phyloP scores from a whole-genome alignment of 208 protist species.

The Trypanosoma cruzi region DNA sequence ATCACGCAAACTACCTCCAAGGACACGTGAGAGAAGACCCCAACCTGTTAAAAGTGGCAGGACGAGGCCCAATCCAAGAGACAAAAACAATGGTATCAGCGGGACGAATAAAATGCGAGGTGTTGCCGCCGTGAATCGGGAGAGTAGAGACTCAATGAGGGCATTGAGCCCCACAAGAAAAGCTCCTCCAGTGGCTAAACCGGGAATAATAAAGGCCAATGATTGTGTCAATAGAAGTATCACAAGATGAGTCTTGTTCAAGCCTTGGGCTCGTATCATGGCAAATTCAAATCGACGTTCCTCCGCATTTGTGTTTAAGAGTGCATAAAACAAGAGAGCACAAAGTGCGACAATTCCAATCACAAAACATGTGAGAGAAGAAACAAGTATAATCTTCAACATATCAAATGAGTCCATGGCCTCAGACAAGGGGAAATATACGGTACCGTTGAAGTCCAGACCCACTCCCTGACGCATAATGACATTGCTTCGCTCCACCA shows the following conservation, averaged over 20 bases:
- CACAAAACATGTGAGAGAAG: constrained; percentile 86
- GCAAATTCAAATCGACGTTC: constrained; percentile 97
- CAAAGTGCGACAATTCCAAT: constrained; percentile 88
- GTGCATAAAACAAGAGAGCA: constrained; percentile 89
- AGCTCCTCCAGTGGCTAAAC: constrained; percentile 71
- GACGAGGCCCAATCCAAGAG: constrained; percentile 63
- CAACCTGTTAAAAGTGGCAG: constrained; percentile 90
- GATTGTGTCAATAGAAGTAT: constrained; percentile 80
- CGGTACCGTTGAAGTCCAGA: constrained; percentile 41
- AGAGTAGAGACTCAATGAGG: constrained; percentile 60
- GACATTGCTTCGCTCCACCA: constrained; percentile 61
- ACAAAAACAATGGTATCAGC: constrained; percentile 48
- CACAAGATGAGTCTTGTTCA: constrained; percentile 79
- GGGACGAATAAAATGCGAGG: constrained; percentile 31
- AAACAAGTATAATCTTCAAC: constrained; percentile 81
- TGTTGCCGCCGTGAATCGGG: constrained; percentile 53
- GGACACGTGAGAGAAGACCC: constrained; percentile 72
- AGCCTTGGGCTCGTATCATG: constrained; percentile 95
- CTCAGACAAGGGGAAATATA: constrained; percentile 61
- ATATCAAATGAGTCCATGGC: constrained; percentile 65
- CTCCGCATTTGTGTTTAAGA: constrained; percentile 94
- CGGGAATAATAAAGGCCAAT: constrained; percentile 92
- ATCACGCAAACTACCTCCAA: constrained; percentile 89
- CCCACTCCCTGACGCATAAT: constrained; percentile 54
- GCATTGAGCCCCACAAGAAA: constrained; percentile 72